Evolutionary conservation across 495 filamentous ascomycete genomes (phyloP), one percentile per base, ranked within the genome.

Genomic region (Hypoxylon rickii): DNA sequence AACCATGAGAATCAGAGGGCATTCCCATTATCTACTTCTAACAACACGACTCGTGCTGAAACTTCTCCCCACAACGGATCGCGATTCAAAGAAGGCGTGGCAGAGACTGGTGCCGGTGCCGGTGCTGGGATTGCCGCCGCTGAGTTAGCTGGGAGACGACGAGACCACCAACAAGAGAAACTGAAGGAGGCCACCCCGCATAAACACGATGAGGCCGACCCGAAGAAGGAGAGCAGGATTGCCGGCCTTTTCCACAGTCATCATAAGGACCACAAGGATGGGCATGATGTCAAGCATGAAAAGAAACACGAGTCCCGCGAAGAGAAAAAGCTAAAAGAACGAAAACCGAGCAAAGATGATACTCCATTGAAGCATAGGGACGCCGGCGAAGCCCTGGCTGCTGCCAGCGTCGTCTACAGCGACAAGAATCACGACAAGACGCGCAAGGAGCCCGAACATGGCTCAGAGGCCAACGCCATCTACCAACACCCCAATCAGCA

Each of bases 241-340:
- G 45, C 63, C 8, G 48, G 64, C 31, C 45, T 73, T 16, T 74
- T 74, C 63, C 58, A 66, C 22, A 54, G 67, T 10, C 43, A 49
- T 8, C 49, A 62, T 39, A 70, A 72, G 13, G 48, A 49, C n/a
- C 48, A 62, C 41, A 70, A 72, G 45, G 62, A 63, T 16, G 58
- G 64, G 18, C 56, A 63, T 24, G 52, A 51, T 3, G 33, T 11
- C 2, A 64, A 66, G 45, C 48, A 44, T 11, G 61, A 51, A 36
- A 52, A 50, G 31, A 55, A 50, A 4, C 34, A 39, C 7, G 51
- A 55, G 24, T 7, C 24, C 0, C 42, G 29, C 4, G 43, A 51
- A 1, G 47, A 61, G 15, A 38, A 51, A 7, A 44, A 26, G 8
- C 4, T 33, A 12, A 29, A 36, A 34, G 45, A 53, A 8, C 17